phyloP scores from a whole-genome alignment of 2,329 filamentous ascomycete genomes.

The Calonectria pteridis region DNA sequence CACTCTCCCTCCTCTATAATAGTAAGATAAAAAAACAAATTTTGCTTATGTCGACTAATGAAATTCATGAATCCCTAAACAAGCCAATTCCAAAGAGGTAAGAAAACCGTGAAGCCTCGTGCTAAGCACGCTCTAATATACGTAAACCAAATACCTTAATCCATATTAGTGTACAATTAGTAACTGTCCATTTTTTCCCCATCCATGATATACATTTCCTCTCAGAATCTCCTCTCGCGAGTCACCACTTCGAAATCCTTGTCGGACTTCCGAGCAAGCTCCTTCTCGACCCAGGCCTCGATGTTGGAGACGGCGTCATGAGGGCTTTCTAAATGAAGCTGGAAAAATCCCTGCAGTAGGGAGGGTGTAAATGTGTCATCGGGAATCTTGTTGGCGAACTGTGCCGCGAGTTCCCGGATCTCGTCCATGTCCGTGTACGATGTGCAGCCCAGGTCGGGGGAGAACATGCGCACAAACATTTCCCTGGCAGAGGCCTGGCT shows the following conservation, averaged over 20 bases:
- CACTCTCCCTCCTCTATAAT: not conserved
- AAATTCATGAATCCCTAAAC: not conserved
- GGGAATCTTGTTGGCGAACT: slow-evolving; percentile 67
- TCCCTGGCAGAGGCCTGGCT: slow-evolving; percentile 56
- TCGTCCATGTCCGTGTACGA: slow-evolving; percentile 43
- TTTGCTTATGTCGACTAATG: not conserved
- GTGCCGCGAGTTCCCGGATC: slow-evolving; percentile 60
- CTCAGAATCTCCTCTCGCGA: slow-evolving; percentile 27
- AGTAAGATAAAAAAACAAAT: not conserved
- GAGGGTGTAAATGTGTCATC: slow-evolving; percentile 62
- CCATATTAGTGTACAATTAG: slow-evolving; percentile 7
- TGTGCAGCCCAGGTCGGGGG: slow-evolving; percentile 47
- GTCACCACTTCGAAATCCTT: slow-evolving; percentile 48
- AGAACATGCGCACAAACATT: slow-evolving; percentile 63
- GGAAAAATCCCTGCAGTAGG: slow-evolving; percentile 62
- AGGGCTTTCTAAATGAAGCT: slow-evolving; percentile 57
- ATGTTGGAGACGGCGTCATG: slow-evolving; percentile 51
- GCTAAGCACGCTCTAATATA: not conserved
- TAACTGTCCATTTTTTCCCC: not conserved
- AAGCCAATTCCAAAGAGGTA: not conserved
- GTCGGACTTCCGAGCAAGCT: slow-evolving; percentile 45
- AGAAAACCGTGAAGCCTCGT: not conserved
- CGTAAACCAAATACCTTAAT: not conserved
- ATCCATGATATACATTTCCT: not conserved
- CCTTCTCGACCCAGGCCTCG: slow-evolving; percentile 52